Conservation (phyloP, 2,329 filamentous ascomycete species). For the Verticillium nonalfalfae region DNA sequence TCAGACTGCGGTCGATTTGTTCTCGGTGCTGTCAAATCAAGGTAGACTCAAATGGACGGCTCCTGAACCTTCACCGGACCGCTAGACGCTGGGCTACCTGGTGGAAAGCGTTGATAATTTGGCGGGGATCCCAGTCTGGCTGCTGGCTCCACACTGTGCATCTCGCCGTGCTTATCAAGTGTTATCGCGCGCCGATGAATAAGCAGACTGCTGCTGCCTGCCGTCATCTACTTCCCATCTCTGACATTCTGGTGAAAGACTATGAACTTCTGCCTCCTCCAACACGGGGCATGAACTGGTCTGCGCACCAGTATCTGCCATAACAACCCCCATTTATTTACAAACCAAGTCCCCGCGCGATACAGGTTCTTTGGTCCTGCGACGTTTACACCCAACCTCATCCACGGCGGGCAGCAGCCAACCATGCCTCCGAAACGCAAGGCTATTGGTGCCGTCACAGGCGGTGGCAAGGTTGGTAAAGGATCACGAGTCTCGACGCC, state of each 20-base stretch:
- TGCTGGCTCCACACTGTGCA: neutral
- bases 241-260: neutral
- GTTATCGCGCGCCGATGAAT: neutral
- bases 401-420: neutral
- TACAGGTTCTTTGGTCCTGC: neutral
- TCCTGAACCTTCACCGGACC: neutral
- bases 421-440: slow-evolving; percentile 66
- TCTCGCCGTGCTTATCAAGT: neutral
- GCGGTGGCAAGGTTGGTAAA: slow-evolving; percentile 47
- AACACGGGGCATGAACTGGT: neutral
- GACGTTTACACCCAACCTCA: neutral
- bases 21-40: neutral
- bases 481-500: slow-evolving; percentile 54
- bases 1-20: neutral
- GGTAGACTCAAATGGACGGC: neutral
- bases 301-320: neutral
- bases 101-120: neutral
- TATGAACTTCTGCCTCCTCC: neutral
- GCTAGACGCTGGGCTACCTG: neutral
- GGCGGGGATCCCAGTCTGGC: neutral
- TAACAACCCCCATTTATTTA: neutral
- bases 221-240: neutral
- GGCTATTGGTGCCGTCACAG: slow-evolving; percentile 42
- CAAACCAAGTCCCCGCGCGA: neutral
- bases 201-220: neutral